Evolutionary conservation across 108 stramenopile genomes (phyloP), one percentile per base, ranked within the genome.

Genomic region (Fragilariopsis cylindrus): DNA sequence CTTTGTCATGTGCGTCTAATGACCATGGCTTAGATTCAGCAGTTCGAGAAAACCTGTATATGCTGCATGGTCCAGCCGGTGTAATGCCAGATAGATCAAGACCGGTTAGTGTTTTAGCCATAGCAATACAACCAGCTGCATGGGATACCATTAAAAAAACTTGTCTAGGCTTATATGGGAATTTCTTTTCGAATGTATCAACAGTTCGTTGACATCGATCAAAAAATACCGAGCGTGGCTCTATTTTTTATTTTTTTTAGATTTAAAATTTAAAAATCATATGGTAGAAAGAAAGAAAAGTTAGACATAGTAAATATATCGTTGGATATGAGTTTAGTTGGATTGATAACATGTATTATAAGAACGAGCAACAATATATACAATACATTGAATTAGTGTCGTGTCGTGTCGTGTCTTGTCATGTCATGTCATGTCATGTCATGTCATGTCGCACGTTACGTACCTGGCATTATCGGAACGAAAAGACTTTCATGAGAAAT

Each of bases 61-160:
- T 80, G 11, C 73, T 63, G 60, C 88, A 89, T 2, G 88, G 85
- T 60, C 69, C 85, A 4, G 88, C 88, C 3, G 88, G 84, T 21
- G 83, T 86, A 56, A 89, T 79, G 7, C 82, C 85, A 3, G 65
- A 1, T 13, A 82, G 58, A 9, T 54, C 4, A 44, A 58, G 19
- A 21, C 77, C 52, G 45, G 83, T n/a, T 0, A 82, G 70, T 12
- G 88, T 70, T 19, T 69, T 60, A 42, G 75, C 71, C 67, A 89
- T 66, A 7, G 78, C 85, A 48, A 89, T 64, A 45, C 85, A 86
- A 21, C 67, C 82, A 0, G 88, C 88, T 3, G 88, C 88, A 75
- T 89, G 88, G 5, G 76, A 74, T 11, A 89, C 83, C 55, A 89
- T 72, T 40, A 84, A 76, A 3, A 82, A 58, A 4, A 72, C 70